These are phyloP conservation scores for Sclerotinia spermophila DNA, from an alignment of 2,329 filamentous ascomycete species.

Conservation along the genomic window DNA sequence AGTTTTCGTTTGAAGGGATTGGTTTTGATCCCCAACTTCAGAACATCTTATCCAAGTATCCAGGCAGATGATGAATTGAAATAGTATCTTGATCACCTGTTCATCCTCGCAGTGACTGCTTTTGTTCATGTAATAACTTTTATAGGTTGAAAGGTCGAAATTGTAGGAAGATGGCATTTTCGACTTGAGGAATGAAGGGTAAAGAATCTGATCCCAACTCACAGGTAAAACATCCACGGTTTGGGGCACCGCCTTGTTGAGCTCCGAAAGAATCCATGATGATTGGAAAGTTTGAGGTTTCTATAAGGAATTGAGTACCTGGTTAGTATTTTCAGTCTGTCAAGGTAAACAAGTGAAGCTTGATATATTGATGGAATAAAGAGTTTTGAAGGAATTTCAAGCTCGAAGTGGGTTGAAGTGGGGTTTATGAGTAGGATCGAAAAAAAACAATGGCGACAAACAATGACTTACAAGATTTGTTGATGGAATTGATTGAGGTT, in stretches of 20 bases:
- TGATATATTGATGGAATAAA: background rate
- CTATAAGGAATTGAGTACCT: constrained; percentile 14
- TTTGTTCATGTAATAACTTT: background rate
- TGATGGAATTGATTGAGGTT: background rate
- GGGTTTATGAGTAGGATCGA: background rate
- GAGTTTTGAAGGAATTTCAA: constrained; percentile 13
- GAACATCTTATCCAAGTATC: background rate
- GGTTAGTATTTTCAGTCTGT: constrained; percentile 12
- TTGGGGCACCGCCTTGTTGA: constrained; percentile 30
- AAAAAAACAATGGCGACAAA: background rate
- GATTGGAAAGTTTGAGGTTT: constrained; percentile 21
- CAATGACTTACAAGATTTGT: constrained; percentile 3
- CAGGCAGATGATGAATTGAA: background rate
- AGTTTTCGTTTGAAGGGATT: background rate
- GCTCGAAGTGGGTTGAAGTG: constrained; percentile 8
- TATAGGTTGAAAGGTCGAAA: background rate
- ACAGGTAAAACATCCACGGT: constrained; percentile 51
- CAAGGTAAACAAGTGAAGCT: background rate
- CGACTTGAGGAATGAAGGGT: constrained; percentile 22
- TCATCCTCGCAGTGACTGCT: background rate
- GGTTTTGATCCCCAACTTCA: background rate
- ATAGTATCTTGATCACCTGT: background rate
- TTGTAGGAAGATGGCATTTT: background rate
- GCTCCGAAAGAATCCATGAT: constrained; percentile 35
- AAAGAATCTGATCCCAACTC: constrained; percentile 36